Evolutionary conservation across 305 asterid genomes (phyloP), one percentile per base, ranked within the genome.

Genomic region (Fraxinus sp.): DNA sequence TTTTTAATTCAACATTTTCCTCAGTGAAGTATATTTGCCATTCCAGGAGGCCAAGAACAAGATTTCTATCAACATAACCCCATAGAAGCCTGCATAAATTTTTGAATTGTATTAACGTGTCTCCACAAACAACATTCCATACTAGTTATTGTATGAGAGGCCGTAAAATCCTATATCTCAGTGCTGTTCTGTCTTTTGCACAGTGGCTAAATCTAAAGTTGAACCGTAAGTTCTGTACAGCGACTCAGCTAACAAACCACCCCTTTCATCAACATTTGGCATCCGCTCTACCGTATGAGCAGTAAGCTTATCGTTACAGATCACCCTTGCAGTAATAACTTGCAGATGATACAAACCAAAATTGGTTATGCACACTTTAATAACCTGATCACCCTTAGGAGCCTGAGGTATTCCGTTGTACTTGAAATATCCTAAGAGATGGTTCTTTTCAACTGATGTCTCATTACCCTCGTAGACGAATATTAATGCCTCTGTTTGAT

Each of bases 241-340:
- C 79, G 94, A 96, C 82, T 94, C 96, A 3, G 92, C 93, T 26
- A 95, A 92, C 97, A 95, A 92, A 36, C 93, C 99, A 55, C 94
- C 98, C 16, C 97, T 97, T 24, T 94, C 98, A 66, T 94, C 99
- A 8, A 93, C 93, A 0, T 94, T 91, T 1, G 99, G 99, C 98
- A 95, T 93, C 85, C 95, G 88, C 2, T 92, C 97, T 81, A 92
- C 98, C 93, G 94, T 92, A 16, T 97, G 95, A 64, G 77, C 85
- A 6, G 83, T 88, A 0, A 92, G 89, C 1, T 77, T 79, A 5
- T 92, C 93, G 0, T 92, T 93, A 88, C 92, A 82, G 18, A 85
- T 16, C 1, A 92, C 92, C 1, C 97, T 97, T 7, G 97, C 91
- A 76, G 43, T 37, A 7, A 88, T 87, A 75, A 89, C 94, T 76